Evolutionary conservation across 73 alveolate genomes (phyloP).

Genomic region (Tetrahymena malaccensis): DNA sequence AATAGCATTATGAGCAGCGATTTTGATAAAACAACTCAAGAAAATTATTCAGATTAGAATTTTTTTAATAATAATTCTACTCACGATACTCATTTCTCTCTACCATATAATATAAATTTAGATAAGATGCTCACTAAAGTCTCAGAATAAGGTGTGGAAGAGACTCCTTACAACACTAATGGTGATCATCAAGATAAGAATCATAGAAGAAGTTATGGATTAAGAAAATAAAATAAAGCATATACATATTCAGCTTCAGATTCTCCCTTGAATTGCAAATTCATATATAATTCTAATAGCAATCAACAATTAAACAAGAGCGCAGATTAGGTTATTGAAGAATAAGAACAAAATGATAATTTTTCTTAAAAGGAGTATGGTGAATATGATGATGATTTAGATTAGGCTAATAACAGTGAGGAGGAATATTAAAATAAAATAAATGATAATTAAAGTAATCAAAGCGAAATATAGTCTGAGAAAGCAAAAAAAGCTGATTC

Average conservation of each 20-base stretch:
- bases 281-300: not conserved
- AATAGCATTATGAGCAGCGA: not conserved
- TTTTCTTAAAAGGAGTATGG: not conserved
- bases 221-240: not conserved
- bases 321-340: not conserved
- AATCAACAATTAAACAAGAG: not conserved
- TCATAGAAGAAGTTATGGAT: not conserved
- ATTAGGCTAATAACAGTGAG: not conserved
- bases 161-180: not conserved
- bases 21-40: not conserved
- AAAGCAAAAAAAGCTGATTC: not conserved
- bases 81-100: not conserved
- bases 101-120: not conserved
- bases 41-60: not conserved
- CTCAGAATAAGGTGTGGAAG: not conserved
- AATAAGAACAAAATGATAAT: not conserved
- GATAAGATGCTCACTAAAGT: not conserved
- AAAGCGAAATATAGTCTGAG: not conserved
- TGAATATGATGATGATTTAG: not conserved
- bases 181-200: not conserved
- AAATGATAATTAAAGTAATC: not conserved
- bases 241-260: not conserved
- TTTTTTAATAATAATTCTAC: not conserved
- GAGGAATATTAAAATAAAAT: not conserved
- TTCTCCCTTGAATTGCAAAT: not conserved